Evolutionary conservation across 1,139 yeast genomes (phyloP).

Genomic region (Candida sanyaensis): DNA sequence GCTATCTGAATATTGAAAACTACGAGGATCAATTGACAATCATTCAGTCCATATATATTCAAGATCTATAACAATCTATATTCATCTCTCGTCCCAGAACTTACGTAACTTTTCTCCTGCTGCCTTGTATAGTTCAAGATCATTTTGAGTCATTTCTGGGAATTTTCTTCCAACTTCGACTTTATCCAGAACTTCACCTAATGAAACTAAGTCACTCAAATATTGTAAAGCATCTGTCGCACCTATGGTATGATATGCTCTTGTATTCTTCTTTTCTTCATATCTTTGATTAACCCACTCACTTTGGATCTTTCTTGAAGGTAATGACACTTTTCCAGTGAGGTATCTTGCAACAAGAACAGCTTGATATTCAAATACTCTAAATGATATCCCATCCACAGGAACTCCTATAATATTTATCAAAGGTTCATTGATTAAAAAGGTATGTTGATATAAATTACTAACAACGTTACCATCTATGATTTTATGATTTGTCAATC

Average conservation of each 20-base stretch:
- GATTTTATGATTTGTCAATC: slow-evolving; percentile 23
- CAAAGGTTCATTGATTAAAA: slow-evolving; percentile 37
- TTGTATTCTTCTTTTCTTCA: slow-evolving; percentile 26
- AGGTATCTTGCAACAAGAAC: slow-evolving; percentile 34
- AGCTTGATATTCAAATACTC: slow-evolving; percentile 48
- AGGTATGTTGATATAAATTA: slow-evolving; percentile 39
- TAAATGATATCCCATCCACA: slow-evolving; percentile 37
- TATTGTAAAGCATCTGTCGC: slow-evolving; percentile 23
- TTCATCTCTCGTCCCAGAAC: slow-evolving; percentile 15
- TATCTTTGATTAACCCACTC: slow-evolving; percentile 32
- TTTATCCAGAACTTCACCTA: slow-evolving; percentile 29
- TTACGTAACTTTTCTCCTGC: slow-evolving; percentile 22
- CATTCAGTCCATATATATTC: not conserved
- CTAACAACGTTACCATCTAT: slow-evolving; percentile 35
- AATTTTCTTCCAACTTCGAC: slow-evolving; percentile 31
- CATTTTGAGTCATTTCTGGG: slow-evolving; percentile 31
- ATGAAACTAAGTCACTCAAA: slow-evolving; percentile 21
- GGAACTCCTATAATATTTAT: slow-evolving; percentile 43
- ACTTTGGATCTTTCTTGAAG: slow-evolving; percentile 28
- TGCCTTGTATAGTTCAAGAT: slow-evolving; percentile 20
- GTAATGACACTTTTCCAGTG: slow-evolving; percentile 33
- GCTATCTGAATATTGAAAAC: too few species aligned
- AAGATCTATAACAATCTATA: not conserved
- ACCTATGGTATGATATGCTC: slow-evolving; percentile 47
- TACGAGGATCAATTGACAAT: too few species aligned